Base-by-base conservation (phyloP, 805 yeast genomes). In the Lipomyces kockii region DNA sequence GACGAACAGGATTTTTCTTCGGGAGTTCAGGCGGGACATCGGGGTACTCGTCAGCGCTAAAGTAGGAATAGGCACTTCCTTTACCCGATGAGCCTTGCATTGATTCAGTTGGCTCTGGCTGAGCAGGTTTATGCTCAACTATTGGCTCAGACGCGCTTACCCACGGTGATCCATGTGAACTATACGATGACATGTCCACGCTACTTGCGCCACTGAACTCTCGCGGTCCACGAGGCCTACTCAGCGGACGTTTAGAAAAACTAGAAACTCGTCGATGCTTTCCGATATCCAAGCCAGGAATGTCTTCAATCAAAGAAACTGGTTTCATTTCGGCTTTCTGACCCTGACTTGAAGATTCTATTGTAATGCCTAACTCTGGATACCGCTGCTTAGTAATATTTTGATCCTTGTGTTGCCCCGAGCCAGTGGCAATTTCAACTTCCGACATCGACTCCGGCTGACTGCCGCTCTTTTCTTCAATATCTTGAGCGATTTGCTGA, bases 141-240 rank as follows among this genome's bases (percentile, higher is more conserved):
- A 61, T 25, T 25, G 14, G 32, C 20, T 20, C 49, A 34, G 49
- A n/a, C 14, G 20, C 20, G 32, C 12, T n/a, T 29, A 11, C 20
- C 49, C 14, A n/a, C 11, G 49, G 49, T 43, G 49, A 43, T 7
- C 49, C 49, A n/a, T 17, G 14, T 43, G 20, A 43, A n/a, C 49
- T 43, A 43, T 43, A 17, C 14, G 9, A 12, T 8, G 22, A 17
- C 20, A 43, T 6, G 49, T 52, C 34, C 7, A 25, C 34, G n/a
- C 62, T 60, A 35, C 35, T 52, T 49, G 49, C 49, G n/a, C 60
- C 49, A 29, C 72, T 63, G 32, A 69, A 56, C 27, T 61, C 46
- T 8, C 72, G 60, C n/a, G 72, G 72, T 8, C 72, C 72, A 20
- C 66, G 67, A 17, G 72, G 72, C 29, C 27, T 59, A 9, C 14